A percentile compares a stretch with the other conserved stretches of the same genome.
Conservation (phyloP, 2,329 filamentous ascomycete species). For the Emericellopsis cladophorae region DNA sequence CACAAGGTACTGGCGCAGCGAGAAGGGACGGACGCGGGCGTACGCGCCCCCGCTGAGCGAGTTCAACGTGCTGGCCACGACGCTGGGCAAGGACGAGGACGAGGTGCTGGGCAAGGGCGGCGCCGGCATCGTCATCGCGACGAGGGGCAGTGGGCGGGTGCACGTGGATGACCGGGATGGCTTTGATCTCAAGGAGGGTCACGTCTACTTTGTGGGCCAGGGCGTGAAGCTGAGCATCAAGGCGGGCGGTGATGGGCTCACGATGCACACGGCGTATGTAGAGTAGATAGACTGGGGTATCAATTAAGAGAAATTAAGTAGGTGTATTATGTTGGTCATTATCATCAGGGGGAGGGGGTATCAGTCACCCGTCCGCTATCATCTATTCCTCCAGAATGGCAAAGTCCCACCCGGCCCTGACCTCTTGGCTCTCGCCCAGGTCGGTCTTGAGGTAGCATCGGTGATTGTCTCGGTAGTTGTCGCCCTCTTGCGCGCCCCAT, state of each 20-base stretch:
- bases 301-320: too few relatives aligned
- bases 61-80: constrained; percentile 54
- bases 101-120: constrained; percentile 27
- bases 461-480: constrained; percentile 19
- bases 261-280: not conserved
- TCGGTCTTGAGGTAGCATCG: constrained; percentile 30
- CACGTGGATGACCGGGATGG: constrained; percentile 6
- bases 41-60: constrained; percentile 59
- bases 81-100: constrained; percentile 40
- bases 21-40: constrained; percentile 46
- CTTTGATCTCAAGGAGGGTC: constrained; percentile 10
- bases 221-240: not conserved
- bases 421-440: constrained; percentile 16
- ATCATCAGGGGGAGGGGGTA: too few relatives aligned
- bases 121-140: constrained; percentile 10
- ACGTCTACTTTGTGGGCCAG: constrained; percentile 11
- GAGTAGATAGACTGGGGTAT: not conserved
- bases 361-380: too few relatives aligned
- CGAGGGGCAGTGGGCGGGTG: constrained; percentile 8
- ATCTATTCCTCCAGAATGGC: constrained; percentile 16
- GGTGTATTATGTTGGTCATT: too few relatives aligned
- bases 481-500: constrained; percentile 30
- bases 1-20: constrained; percentile 33
- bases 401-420: constrained; percentile 27
- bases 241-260: not conserved